Base-by-base conservation (phyloP, 306 rosid genomes). In the Vigna radiata region DNA sequence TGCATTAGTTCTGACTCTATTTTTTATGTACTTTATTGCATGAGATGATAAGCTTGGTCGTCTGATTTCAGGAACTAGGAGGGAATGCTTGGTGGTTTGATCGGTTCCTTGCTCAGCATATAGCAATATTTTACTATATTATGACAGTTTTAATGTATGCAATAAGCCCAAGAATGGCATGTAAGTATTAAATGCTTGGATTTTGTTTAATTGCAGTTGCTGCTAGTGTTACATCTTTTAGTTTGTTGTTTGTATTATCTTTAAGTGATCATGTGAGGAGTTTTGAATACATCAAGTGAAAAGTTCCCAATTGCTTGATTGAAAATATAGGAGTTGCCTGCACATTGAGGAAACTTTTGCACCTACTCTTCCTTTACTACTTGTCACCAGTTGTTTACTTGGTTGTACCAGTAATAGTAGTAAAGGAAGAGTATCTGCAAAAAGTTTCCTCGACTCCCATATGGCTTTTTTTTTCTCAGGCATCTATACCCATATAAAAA, bases 11-110 rank as follows among this genome's bases (percentile, higher is more conserved):
- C 14, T 75, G 58, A 50, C 37, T 81, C 29, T 60, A 72, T 73
- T 68, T 36, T 70, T 65, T 27, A 41, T 55, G 8, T 59, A 33
- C 19, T 36, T 80, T 55, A 43, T 73, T 74, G 71, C 44, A 76
- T 62, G 36, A 23, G 62, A 25, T 46, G n/a, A 25, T 53, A 76
- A 74, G 36, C 44, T 60, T 52, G 47, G 63, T 6, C 63, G 55
- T 81, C 17, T 78, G 84, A 75, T 50, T 90, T 88, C 97, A 95
- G 99, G 99, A 95, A 81, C 87, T 95, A 68, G 99, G 99, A 68
- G 99, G 97, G 53, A 91, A 92, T 73, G 83, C 90, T 60, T 86
- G 93, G 97, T 95, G 99, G 99, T 85, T 95, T n/a, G 99, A 95
- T 54, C 94, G 98, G 72, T 95, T 95, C 86, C 99, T 95, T 12